Conservation (phyloP, 129 eudicot genomes). For the Scalesia atractyloides region DNA sequence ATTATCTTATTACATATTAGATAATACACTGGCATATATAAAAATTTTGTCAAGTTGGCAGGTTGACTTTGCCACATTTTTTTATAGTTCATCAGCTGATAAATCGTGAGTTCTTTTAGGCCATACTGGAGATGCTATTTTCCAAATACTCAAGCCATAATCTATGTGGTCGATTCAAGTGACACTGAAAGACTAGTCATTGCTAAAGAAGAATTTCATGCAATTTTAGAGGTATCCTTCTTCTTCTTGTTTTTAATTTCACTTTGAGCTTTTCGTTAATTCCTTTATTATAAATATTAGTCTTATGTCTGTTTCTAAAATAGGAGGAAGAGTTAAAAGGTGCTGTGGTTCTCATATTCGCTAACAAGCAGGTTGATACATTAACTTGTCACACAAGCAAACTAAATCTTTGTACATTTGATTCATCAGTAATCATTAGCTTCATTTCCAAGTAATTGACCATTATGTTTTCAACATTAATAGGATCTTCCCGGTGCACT, state of each 20-base stretch:
- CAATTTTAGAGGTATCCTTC: slow-evolving; percentile 78
- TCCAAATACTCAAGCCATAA: slow-evolving; percentile 98
- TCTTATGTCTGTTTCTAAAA: slow-evolving; percentile 13
- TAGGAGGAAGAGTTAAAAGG: slow-evolving; percentile 98
- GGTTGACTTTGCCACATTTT: slow-evolving; percentile 7
- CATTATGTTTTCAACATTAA: neutral
- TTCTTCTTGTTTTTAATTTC: no score
- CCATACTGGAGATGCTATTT: slow-evolving; percentile 99
- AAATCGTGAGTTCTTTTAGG: slow-evolving; percentile 44
- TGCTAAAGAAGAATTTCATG: slow-evolving; percentile 98
- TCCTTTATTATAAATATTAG: neutral
- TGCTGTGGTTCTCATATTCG: slow-evolving; percentile 87
- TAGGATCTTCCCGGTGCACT: slow-evolving; percentile 99
- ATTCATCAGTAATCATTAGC: slow-evolving; percentile 6
- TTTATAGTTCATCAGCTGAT: slow-evolving; percentile 26
- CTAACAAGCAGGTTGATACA: slow-evolving; percentile 85
- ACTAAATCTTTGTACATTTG: neutral
- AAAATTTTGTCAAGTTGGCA: neutral
- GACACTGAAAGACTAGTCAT: slow-evolving; percentile 93
- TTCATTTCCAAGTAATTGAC: neutral
- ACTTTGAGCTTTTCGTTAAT: neutral
- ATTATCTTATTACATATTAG: neutral
- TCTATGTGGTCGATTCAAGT: slow-evolving; percentile 98
- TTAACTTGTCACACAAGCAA: slow-evolving; percentile 11
- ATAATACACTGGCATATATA: neutral